Conservation (phyloP, 2,329 filamentous ascomycete genomes). For the Pseudogymnoascus sp. region DNA sequence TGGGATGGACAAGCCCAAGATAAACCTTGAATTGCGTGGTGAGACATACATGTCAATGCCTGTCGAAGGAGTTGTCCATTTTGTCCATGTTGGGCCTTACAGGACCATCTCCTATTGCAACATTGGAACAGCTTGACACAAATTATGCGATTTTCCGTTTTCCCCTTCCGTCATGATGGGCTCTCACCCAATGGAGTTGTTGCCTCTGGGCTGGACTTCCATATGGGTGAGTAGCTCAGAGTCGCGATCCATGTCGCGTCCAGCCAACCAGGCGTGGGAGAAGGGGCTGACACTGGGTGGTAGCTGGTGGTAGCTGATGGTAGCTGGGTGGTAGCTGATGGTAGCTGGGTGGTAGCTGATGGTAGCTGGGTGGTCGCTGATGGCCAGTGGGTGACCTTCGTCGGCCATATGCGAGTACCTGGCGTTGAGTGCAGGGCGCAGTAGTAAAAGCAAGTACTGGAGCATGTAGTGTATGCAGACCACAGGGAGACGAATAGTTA, state of each 20-base stretch:
- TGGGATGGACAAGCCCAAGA: neutral
- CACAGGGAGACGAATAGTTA: too few species aligned
- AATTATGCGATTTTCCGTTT: neutral
- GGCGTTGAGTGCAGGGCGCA: neutral
- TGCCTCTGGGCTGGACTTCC: neutral
- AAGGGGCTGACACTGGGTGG: neutral
- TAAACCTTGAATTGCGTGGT: constrained; percentile 6
- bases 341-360: too few species aligned
- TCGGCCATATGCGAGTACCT: neutral
- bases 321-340: too few species aligned
- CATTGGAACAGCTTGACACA: constrained; percentile 6
- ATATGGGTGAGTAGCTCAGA: neutral
- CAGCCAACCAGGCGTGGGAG: neutral
- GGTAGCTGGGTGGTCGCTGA: too few species aligned
- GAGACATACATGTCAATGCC: constrained; percentile 7
- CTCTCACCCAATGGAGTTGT: constrained; percentile 6
- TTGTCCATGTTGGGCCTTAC: neutral
- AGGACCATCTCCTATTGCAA: neutral
- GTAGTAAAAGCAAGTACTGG: neutral
- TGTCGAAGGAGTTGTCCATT: neutral
- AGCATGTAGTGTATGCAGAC: neutral
- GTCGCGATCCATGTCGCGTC: constrained; percentile 1
- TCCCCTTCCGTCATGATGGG: neutral
- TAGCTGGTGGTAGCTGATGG: too few species aligned
- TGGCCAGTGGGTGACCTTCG: neutral